Base-by-base conservation (phyloP, 495 filamentous ascomycete species). In the Monascus purpureus region DNA sequence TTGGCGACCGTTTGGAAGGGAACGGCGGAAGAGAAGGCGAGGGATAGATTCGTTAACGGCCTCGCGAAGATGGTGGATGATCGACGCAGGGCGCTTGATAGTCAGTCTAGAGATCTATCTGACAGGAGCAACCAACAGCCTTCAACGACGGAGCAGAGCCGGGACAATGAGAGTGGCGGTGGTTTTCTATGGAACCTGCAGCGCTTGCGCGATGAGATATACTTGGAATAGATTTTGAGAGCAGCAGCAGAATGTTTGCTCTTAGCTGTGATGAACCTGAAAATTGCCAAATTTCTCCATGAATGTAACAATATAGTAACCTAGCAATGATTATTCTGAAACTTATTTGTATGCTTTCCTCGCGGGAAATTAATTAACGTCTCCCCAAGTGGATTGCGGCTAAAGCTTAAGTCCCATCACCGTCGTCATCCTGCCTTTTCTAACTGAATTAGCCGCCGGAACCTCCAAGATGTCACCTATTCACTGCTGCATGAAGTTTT, bases 21-120 rank as follows among this genome's bases (percentile, higher is more conserved):
- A 1, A 93, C 92, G 12, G 79, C 81, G 0, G 90, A 96, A 65
- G 90, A 93, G 42, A 87, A 79, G 48, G 85, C 84, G 17, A 65
- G 92, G 38, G 56, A 59, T 8, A 78, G 72, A 34, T 83, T 95
- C 47, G 75, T 97, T 29, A 86, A 95, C 36, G 65, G 70, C 31
- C 47, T 97, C 35, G 73, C 72, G 23, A 62, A 60, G 49, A 55
- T 70, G 25, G 67, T 75, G 28, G 67, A 71, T 13, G 69, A 70
- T 33, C 57, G 53, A 65, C 68, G 63, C 33, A 59, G 67, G 38
- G 65, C 65, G 23, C 47, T 68, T 47, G 74, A 79, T 30, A 49
- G 70, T 28, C 42, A 73, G 35, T 44, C 5, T 22, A 22, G 20
- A 9, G 9, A 22, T 4, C 5, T 22, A 4, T 22, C 20, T 9